Evolutionary conservation across 768 basidiomycete genomes (phyloP), one percentile per base, ranked within the genome.

Genomic region (Pleurotus sapidus): DNA sequence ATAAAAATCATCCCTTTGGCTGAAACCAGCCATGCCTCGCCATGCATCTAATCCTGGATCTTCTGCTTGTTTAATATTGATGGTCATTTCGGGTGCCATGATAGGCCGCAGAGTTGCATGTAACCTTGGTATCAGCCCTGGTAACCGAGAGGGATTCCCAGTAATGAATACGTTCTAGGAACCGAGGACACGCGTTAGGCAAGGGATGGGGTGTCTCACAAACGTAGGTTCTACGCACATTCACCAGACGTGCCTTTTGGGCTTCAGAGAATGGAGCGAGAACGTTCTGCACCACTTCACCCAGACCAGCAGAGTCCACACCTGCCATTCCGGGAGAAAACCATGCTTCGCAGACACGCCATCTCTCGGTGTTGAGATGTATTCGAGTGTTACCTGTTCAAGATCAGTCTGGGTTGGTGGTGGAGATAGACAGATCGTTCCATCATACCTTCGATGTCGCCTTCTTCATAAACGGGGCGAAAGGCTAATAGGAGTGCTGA

Each of bases 251-350:
- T 20, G 73, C 77, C 66, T 91, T 87, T 51, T 95, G 89, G 3
- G 72, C 72, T 20, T 84, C 80, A 3, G 79, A 70, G 72, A 94
- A 93, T 51, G 87, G 75, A 45, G 82, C 78, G 51, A 99, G 78
- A 46, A 98, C 81, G 66, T 84, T 90, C 64, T 92, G 93, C 15
- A 95, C 73, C 2, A 98, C 85, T 71, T 99, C 97, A n/a, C 88
- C 90, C 7, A 99, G 72, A 0, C 97, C 97, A 0, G 97, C 96
- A 11, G 88, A 92, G 69, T 98, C 97, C 15, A 96, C 79, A 1
- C 97, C 96, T 2, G 93, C 95, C 15, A 97, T 95, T n/a, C 76
- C 77, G 0, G 96, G 96, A 24, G 91, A 87, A 74, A 96, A 97
- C 78, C 89, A 94, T 1, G 93, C 84, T 72, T 98, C 97, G 61